Evolutionary conservation across 257 asterid genomes (phyloP), one percentile per base, ranked within the genome.

Genomic region (Leonotis leonurus): DNA sequence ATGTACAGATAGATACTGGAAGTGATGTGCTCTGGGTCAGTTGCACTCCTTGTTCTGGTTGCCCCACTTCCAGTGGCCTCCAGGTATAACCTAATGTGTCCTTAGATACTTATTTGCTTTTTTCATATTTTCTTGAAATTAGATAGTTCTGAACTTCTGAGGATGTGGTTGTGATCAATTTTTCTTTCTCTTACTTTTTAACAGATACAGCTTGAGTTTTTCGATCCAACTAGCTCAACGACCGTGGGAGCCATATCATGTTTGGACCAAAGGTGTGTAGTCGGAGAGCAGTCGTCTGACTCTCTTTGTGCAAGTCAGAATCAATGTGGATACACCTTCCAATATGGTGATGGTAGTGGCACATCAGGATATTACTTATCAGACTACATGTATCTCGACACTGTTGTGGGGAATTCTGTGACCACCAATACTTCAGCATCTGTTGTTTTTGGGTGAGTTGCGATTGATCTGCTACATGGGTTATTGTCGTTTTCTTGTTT

Each of bases 261-360:
- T 77, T 87, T 96, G 2, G 95, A 89, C 75, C 83, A 72, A 62
- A 79, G 81, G 74, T 93, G 99, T 87, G 64, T 77, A 12, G 36
- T 75, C 63, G 99, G 94, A 57, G 72, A 71, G 30, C 77, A 83
- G 33, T 74, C 89, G 11, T 72, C 90, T 0, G 95, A 93, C 51
- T 77, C 97, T 0, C 69, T 78, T 14, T 93, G 99, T 73, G 67
- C 76, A 11, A 73, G 44, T 33, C 76, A 68, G 62, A 81, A 82
- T 56, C 99, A 74, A 53, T 93, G 99, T 32, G 82, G 96, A 44
- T 93, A 93, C 51, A 74, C 73, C 1, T 93, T 93, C 79, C 95
- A 93, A 68, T 93, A 93, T 43, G 99, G 97, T 45, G 99, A 93
- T 74, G 99, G 99, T 21, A 93, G 99, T 70, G 97, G 96, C 35